Base-by-base conservation (phyloP, 2,329 filamentous ascomycete genomes). In the Claviceps sorghi region DNA sequence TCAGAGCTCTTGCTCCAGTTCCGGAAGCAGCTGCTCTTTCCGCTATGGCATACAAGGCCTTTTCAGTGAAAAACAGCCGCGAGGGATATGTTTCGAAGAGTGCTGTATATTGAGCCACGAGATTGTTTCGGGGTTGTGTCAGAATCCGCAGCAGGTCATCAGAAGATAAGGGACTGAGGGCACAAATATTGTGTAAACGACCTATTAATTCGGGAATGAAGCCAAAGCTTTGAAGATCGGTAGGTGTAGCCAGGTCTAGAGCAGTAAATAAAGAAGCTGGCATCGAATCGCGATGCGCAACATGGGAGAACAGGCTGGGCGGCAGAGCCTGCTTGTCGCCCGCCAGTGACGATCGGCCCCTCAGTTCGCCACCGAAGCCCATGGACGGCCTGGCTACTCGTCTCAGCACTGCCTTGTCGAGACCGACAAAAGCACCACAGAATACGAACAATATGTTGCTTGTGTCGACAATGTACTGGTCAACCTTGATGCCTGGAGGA, bases 391-490 rank as follows among this genome's bases (percentile, higher is more conserved):
- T 88, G 13, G 88, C 84, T 45, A 97, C 84, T n/a, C 93, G 83
- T 54, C 89, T 85, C 54, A 95, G 74, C 48, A 98, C 80, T 36
- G 85, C 78, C 65, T 94, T 95, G 62, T 96, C 88, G 1, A 97
- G 74, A 2, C 90, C 91, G 38, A 94, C 86, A 64, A 98, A 98
- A 19, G 93, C 93, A 19, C 93, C 93, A 13, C 90, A 94, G 65
- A 93, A 95, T 43, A 98, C 89, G 69, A 98, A 98, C 30, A 98
- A 78, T 54, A 98, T 97, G 60, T 97, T 96, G 58, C 89, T 90
- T 0, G 93, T 98, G 60, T 93, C 86, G 53, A 96, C 83, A 52
- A 87, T 82, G 62, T 79, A 83, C 61, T 83, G 80, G 50, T 82
- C 78, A 9, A 76, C 72, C 58, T 79, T 80, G 34, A 72, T 71